Percentiles rank a stretch among this genome's conserved stretches.
These are phyloP conservation scores for Trametopsis cervina DNA, from an alignment of 768 basidiomycete species.

Conservation along the genomic window DNA sequence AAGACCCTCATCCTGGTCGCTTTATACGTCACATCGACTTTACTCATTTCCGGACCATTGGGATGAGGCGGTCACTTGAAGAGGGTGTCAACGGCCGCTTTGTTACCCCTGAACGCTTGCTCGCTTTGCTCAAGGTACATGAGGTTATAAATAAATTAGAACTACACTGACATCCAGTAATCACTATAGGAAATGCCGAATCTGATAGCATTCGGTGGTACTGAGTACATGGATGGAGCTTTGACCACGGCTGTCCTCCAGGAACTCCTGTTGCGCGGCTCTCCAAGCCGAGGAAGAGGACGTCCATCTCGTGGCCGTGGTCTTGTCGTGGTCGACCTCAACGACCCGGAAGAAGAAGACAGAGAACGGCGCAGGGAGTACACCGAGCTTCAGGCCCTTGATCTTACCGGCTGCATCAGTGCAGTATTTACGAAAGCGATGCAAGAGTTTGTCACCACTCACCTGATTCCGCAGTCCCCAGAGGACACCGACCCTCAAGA, in stretches of 20 bases:
- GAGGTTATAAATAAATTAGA: too few relatives aligned
- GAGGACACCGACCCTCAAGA: conserved; percentile 30
- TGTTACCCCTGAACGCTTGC: conserved; percentile 84
- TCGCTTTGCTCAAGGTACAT: conserved; percentile 68
- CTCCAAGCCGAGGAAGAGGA: conserved; percentile 59
- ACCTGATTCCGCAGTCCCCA: conserved; percentile 41
- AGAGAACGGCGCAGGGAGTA: conserved; percentile 66
- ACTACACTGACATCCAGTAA: too few relatives aligned
- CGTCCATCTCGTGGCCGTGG: conserved; percentile 63
- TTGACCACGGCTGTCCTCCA: conserved; percentile 79
- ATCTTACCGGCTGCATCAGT: conserved; percentile 93
- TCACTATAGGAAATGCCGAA: conserved; percentile 88
- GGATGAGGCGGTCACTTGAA: conserved; percentile 88
- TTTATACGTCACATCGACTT: conserved; percentile 88
- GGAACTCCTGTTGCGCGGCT: conserved; percentile 86
- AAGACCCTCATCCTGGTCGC: conserved; percentile 69
- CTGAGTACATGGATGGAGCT: conserved; percentile 97
- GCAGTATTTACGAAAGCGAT: conserved; percentile 84
- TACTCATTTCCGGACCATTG: conserved; percentile 95
- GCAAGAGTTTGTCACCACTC: conserved; percentile 69
- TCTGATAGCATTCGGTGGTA: conserved; percentile 83
- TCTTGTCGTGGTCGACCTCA: conserved; percentile 35
- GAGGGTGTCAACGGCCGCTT: conserved; percentile 87
- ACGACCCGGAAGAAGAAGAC: conserved; percentile 70
- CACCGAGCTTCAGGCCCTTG: conserved; percentile 79